phyloP scores from a whole-genome alignment of 345 rosid genomes.

The Acer yangbiense region DNA sequence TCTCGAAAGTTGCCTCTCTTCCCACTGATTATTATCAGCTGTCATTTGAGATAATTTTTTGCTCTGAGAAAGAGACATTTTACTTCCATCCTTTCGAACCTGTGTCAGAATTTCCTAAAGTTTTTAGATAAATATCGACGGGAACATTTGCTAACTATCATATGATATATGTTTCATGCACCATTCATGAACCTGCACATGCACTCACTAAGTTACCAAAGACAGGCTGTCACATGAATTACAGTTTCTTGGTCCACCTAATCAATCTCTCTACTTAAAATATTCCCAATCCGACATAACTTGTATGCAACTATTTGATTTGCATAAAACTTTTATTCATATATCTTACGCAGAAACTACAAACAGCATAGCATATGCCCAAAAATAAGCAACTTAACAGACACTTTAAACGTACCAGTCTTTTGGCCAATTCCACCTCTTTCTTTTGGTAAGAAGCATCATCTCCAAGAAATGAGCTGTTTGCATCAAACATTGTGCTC shows the following conservation, averaged over 20 bases:
- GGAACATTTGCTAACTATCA: background rate
- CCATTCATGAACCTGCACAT: background rate
- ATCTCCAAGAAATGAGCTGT: constrained; percentile 82
- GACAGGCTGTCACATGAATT: background rate
- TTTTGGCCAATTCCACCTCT: constrained; percentile 87
- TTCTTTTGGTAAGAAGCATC: constrained; percentile 86
- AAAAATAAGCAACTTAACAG: background rate
- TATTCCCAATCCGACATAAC: background rate
- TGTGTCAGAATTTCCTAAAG: constrained; percentile 23
- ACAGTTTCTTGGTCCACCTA: background rate
- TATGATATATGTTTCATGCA: background rate
- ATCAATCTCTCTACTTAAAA: constrained; percentile 7
- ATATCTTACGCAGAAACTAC: background rate
- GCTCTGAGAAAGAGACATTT: constrained; percentile 94
- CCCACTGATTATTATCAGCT: constrained; percentile 98
- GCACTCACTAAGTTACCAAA: background rate
- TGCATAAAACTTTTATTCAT: background rate
- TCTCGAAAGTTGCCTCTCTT: constrained; percentile 94
- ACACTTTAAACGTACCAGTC: constrained; percentile 53
- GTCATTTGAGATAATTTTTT: constrained; percentile 88
- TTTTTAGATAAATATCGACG: background rate
- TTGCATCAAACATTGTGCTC: constrained; percentile 70
- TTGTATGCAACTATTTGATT: background rate
- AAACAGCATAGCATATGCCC: background rate
- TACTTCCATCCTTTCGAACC: constrained; percentile 88